Evolutionary conservation across 257 asterid species (phyloP).

Genomic region (Handroanthus guayacan): DNA sequence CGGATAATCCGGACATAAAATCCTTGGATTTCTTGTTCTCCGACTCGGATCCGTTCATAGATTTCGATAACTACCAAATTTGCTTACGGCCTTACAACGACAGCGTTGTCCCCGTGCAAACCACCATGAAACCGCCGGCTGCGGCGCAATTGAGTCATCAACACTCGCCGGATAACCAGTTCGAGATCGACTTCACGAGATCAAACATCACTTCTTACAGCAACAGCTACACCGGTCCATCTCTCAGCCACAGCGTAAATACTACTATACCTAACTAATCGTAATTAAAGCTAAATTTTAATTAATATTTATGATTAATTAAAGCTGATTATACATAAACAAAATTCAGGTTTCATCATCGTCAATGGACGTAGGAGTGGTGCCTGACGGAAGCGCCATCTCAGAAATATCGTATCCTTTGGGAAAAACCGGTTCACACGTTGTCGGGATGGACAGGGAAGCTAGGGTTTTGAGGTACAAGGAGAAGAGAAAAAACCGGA

Average conservation of each 20-base stretch:
- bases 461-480: constrained; percentile 81
- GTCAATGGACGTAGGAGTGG: constrained; percentile 76
- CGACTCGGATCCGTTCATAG: constrained; percentile 51
- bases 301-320: not conserved
- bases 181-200: constrained; percentile 54
- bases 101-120: constrained; percentile 54
- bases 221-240: constrained; percentile 45
- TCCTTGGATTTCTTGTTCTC: constrained; percentile 48
- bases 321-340: not conserved
- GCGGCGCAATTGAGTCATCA: constrained; percentile 33
- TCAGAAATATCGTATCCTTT: constrained; percentile 61
- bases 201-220: constrained; percentile 45
- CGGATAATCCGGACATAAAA: constrained; percentile 50
- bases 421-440: constrained; percentile 34
- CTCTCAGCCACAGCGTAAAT: constrained; percentile 64
- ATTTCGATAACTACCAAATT: constrained; percentile 45
- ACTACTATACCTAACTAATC: not conserved
- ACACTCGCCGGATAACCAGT: constrained; percentile 41
- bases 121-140: constrained; percentile 38
- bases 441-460: constrained; percentile 60
- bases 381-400: constrained; percentile 68
- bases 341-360: constrained; percentile 76
- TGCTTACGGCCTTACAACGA: constrained; percentile 41
- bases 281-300: not conserved
- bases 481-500: constrained; percentile 77